phyloP scores from a whole-genome alignment of 495 filamentous ascomycete species.

The Diplogelasinospora grovesii region DNA sequence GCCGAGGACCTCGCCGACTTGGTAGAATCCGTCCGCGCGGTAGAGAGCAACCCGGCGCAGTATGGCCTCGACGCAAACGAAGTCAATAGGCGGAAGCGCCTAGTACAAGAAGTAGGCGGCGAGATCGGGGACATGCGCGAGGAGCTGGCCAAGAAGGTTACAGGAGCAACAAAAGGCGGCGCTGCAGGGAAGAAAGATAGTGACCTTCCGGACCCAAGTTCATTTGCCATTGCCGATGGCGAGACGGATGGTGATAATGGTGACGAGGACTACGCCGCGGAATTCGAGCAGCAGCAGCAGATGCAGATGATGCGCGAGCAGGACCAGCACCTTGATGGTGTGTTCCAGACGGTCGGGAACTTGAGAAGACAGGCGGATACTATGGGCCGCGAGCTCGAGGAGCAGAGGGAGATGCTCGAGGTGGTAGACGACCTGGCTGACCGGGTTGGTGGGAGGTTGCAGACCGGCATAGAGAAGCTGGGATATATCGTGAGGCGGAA shows the following conservation, averaged over 20 bases:
- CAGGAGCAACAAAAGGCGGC: constrained; percentile 13
- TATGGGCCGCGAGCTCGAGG: constrained; percentile 93
- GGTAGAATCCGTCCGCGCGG: constrained; percentile 75
- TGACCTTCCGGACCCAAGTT: constrained; percentile 62
- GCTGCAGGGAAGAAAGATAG: constrained; percentile 23
- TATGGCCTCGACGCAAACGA: constrained; percentile 84
- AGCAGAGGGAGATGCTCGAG: constrained; percentile 76
- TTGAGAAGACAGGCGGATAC: constrained; percentile 81
- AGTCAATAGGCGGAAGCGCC: constrained; percentile 67
- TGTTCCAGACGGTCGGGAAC: constrained; percentile 88
- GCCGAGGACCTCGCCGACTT: constrained; percentile 84
- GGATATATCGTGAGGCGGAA: constrained; percentile 80
- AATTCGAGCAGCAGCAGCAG: constrained; percentile 89
- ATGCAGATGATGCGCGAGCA: constrained; percentile 89
- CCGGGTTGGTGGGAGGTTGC: constrained; percentile 77
- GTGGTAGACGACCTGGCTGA: constrained; percentile 76
- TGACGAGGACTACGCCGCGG: constrained; percentile 59
- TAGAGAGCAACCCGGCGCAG: constrained; percentile 82
- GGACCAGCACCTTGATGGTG: constrained; percentile 85
- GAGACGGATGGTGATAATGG: constrained; percentile 28
- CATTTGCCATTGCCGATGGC: constrained; percentile 49
- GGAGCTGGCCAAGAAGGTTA: constrained; percentile 56
- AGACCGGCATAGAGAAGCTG: constrained; percentile 79
- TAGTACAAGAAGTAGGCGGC: constrained; percentile 82
- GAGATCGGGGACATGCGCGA: constrained; percentile 85